phyloP scores from a whole-genome alignment of 352 stramenopile genomes.

The Phytopythium kandeliae region DNA sequence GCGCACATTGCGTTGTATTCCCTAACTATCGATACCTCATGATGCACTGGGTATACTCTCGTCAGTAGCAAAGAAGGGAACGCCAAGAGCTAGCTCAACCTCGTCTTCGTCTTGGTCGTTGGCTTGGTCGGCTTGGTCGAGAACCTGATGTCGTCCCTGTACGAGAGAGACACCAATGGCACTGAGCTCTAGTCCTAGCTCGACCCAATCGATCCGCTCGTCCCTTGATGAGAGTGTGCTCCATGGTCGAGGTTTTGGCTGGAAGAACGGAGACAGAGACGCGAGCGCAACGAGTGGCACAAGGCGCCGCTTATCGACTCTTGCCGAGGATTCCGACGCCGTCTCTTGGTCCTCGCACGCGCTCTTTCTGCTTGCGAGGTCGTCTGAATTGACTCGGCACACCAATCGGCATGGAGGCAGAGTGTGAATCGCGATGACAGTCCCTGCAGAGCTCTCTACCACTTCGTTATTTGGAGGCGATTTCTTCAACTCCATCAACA shows the following conservation, averaged over 20 bases:
- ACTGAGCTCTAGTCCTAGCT: neutral
- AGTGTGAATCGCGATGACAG: slow-evolving; percentile 11
- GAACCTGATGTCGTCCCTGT: neutral
- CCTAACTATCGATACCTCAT: neutral
- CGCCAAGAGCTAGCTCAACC: neutral
- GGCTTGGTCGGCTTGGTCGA: neutral
- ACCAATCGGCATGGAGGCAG: slow-evolving; percentile 30
- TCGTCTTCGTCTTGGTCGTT: neutral
- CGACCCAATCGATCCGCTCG: slow-evolving; percentile 1
- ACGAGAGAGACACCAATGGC: neutral
- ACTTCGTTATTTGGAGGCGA: neutral
- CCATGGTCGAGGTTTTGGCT: neutral
- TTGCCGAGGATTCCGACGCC: too few species aligned
- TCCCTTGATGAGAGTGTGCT: neutral
- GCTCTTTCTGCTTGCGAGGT: too few species aligned
- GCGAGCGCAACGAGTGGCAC: slow-evolving; percentile 16
- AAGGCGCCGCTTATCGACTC: neutral
- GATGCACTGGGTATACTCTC: neutral
- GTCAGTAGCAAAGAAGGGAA: neutral
- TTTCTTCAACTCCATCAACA: slow-evolving; percentile 18
- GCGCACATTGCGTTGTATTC: too few species aligned
- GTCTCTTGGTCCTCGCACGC: neutral
- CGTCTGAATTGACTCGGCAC: slow-evolving; percentile 7
- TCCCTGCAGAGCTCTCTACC: neutral
- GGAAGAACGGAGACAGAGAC: slow-evolving; percentile 17